Evolutionary conservation across 441 rosid genomes (phyloP), one percentile per base, ranked within the genome.

Genomic region (Populus hybrid): DNA sequence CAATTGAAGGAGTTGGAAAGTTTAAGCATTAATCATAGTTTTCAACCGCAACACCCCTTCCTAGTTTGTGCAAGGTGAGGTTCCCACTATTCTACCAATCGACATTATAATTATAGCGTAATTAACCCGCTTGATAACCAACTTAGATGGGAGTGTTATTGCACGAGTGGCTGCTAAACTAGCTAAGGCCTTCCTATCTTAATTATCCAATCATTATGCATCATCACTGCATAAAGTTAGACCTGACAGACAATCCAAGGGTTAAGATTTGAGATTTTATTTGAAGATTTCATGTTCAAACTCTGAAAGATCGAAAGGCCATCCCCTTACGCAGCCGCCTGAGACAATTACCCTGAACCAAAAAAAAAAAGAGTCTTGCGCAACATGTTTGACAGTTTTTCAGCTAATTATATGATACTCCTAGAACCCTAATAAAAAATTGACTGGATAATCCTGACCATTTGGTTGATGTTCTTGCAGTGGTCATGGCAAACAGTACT

Each of bases 401-500:
- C 57, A 12, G 57, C 18, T 46, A 14, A 46, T 46, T 46, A 46
- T 1, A 14, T 14, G 57, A 14, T 14, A 46, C 20, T 46, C 20
- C 57, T 12, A 14, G 57, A 11, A 46, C 57, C 57, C 18, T 46
- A 14, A 46, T 21, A 38, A 10, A 6, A 57, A 18, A 20, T 10
- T 18, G 38, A 53, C 38, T 18, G 66, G 65, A 9, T 20, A 53
- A 21, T 46, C 30, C 21, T 76, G 67, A 67, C 21, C 8, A 24
- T 8, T 64, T 40, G 11, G 42, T 14, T 14, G 46, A 40, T 46
- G 14, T 20, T 10, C 26, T 26, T 81, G 90, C 90, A 94, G 98
- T 93, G 97, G 95, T 91, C 97, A 76, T 94, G 97, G 98, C 93
- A 94, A 82, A 92, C 97, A 63, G 88, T 90, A 75, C 80, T 94